Evolutionary conservation across 306 rosid genomes (phyloP).

Genomic region (Pyrus bretschneideri): DNA sequence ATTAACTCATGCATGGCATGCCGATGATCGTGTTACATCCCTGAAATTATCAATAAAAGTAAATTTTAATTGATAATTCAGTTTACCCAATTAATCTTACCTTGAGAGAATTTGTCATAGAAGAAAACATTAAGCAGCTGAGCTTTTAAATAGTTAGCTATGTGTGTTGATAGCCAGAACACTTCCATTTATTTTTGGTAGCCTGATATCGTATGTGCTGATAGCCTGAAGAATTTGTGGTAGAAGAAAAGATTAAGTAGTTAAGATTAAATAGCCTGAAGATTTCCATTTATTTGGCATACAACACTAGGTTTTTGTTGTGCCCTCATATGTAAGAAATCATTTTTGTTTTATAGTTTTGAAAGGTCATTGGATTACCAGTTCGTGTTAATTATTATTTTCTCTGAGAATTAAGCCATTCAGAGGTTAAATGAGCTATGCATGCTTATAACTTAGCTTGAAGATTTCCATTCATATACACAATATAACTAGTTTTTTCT

Average conservation of each 20-base stretch:
- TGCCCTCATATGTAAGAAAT: not conserved
- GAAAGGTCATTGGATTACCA: not conserved
- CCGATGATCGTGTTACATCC: conserved; percentile 72
- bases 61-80: conserved; percentile 10
- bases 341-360: not conserved
- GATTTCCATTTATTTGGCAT: not conserved
- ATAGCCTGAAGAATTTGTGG: no score
- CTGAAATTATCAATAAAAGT: conserved; percentile 79
- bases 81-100: not conserved
- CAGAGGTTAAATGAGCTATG: not conserved
- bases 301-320: not conserved
- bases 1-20: conserved; percentile 68
- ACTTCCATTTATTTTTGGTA: no score
- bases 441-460: not conserved
- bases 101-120: not conserved
- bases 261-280: not conserved
- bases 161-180: no score
- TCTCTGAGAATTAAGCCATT: not conserved
- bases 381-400: not conserved
- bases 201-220: no score
- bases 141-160: not conserved
- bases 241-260: no score
- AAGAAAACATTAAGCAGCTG: not conserved
- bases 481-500: not conserved
- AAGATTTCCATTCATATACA: not conserved